Base-by-base conservation (phyloP, 352 stramenopile species). In the Phytophthora sojae region DNA sequence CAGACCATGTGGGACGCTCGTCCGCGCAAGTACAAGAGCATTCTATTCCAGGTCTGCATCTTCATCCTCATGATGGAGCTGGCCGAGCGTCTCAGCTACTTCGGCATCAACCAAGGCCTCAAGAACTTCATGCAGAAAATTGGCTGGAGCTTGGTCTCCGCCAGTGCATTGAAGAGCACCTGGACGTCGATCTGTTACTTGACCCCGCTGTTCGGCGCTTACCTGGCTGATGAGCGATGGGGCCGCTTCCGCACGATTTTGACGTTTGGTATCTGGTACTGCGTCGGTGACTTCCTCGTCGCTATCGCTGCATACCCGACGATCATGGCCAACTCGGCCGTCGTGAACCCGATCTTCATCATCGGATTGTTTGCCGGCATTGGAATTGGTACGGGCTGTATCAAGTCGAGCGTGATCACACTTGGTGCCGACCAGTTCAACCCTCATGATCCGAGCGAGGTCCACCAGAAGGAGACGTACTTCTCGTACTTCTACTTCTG, bases 21-120 rank as follows among this genome's bases (percentile, higher is more conserved):
- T 7, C 73, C 77, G 8, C 67, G 71, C 67, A 84, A 88, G 64
- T 89, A 77, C 66, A 80, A 83, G 63, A 89, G 79, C 50, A 79
- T 89, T 29, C 47, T 91, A n/a, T 35, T 89, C 61, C 64, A 89
- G 55, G 83, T 91, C 45, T 80, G 65, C 47, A 62, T 77, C 23
- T 91, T 86, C 68, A 86, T 91, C 68, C 63, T 91, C 19, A 67
- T 87, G 47, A 87, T 89, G 80, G 83, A 91, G 64, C 76, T 92
- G 21, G 77, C 82, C 29, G 83, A 91, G 61, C 81, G 83, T 52
- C 67, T 91, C 49, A 82, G 73, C 50, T 88, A 83, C 69, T 89
- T 81, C 69, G 77, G 76, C 44, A 87, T 89, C 69, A 85, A 82
- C 71, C 79, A 86, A 57, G 76, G 76, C 0, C 73, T 86, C 58